These are phyloP conservation scores for Aureobasidium lini DNA, from an alignment of 2,329 filamentous ascomycete genomes.

Conservation along the genomic window DNA sequence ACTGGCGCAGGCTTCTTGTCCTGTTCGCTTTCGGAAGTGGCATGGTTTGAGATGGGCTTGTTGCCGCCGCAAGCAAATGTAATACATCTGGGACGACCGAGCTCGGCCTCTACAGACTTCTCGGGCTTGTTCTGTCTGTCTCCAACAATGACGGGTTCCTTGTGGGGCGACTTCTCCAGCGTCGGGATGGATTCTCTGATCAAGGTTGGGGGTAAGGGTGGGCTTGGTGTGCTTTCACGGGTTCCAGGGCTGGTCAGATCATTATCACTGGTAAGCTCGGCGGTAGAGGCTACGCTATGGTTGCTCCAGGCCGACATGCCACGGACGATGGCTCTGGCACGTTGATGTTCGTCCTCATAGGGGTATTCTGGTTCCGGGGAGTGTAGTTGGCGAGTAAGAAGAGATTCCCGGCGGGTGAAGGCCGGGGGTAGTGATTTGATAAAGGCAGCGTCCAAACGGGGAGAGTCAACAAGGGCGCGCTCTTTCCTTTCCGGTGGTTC, in stretches of 20 bases:
- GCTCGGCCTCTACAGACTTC: constrained; percentile 52
- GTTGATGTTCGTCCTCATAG: constrained; percentile 30
- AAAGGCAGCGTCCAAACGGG: constrained; percentile 29
- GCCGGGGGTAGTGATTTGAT: constrained; percentile 41
- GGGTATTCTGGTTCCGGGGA: constrained; percentile 41
- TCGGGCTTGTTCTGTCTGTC: constrained; percentile 37
- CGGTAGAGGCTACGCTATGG: constrained; percentile 68
- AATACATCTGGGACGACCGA: constrained; percentile 79
- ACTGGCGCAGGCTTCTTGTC: constrained; percentile 21
- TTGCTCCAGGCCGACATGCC: constrained; percentile 67
- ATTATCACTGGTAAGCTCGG: constrained; percentile 90
- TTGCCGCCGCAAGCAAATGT: constrained; percentile 81
- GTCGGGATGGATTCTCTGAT: constrained; percentile 30
- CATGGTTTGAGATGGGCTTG: constrained; percentile 33
- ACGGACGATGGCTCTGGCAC: constrained; percentile 26
- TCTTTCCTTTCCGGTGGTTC: constrained; percentile 69
- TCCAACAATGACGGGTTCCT: constrained; percentile 30
- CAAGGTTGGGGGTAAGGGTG: constrained; percentile 60
- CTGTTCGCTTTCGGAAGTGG: constrained; percentile 23
- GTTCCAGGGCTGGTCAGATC: constrained; percentile 69
- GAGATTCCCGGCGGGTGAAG: constrained; percentile 61
- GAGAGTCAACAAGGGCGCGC: constrained; percentile 19
- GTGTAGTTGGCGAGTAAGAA: constrained; percentile 77
- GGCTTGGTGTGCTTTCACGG: constrained; percentile 81
- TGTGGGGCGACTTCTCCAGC: constrained; percentile 32